These are phyloP conservation scores for Entamoeba moshkovskii DNA, from an alignment of 208 protist genomes.

Conservation along the genomic window DNA sequence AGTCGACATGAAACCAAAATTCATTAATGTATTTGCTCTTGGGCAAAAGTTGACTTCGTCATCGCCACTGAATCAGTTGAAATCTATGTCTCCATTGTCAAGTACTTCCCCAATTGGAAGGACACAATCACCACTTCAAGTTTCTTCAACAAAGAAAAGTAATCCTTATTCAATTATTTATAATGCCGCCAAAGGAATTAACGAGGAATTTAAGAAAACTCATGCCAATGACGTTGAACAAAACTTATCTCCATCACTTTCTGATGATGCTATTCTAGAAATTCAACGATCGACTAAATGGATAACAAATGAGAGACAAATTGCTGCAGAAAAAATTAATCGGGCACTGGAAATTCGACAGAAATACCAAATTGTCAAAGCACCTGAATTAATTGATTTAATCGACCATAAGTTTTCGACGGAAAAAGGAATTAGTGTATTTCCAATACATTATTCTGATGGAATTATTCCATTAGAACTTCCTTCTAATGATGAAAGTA, in stretches of 20 bases:
- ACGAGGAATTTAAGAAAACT: too few species aligned
- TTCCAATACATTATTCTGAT: background rate
- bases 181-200: too few species aligned
- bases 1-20: too few species aligned
- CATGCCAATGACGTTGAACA: background rate
- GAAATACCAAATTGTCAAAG: background rate
- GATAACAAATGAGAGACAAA: background rate
- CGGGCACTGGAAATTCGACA: background rate
- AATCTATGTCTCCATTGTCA: too few species aligned
- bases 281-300: background rate
- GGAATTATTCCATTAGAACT: background rate
- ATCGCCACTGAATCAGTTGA: too few species aligned
- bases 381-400: background rate
- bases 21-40: too few species aligned
- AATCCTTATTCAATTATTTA: too few species aligned
- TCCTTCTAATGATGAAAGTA: background rate
- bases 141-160: too few species aligned
- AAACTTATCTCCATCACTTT: background rate
- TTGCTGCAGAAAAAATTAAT: background rate
- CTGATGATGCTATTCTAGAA: background rate
- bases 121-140: too few species aligned
- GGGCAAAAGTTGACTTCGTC: too few species aligned
- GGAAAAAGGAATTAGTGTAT: background rate
- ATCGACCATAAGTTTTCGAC: background rate
- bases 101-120: too few species aligned